phyloP scores from a whole-genome alignment of 371 early-diverging fungal species.

The Gilbertella persicaria region DNA sequence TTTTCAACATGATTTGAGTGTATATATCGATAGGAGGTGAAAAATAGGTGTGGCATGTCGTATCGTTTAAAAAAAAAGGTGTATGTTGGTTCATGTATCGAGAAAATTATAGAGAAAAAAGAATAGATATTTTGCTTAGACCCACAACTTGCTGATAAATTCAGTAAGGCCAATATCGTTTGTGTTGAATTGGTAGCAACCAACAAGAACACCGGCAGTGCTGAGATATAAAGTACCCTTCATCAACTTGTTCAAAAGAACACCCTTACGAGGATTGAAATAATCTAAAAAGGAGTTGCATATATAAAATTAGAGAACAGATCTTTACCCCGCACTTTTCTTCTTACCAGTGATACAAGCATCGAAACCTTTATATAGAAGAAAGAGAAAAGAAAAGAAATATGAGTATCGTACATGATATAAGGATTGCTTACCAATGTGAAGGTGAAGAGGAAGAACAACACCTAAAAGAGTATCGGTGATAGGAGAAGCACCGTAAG shows the following conservation, averaged over 20 bases:
- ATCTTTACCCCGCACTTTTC: constrained; percentile 26
- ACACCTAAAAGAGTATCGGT: constrained; percentile 89
- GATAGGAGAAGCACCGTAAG: constrained; percentile 80
- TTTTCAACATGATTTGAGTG: too few species aligned
- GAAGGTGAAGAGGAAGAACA: constrained; percentile 87
- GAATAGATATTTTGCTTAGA: constrained; percentile 38
- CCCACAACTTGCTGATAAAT: constrained; percentile 82
- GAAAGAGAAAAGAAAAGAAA: constrained; percentile 4
- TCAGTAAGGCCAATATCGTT: constrained; percentile 93
- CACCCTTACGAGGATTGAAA: constrained; percentile 72
- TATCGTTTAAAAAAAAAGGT: too few species aligned
- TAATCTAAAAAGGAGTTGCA: constrained; percentile 92
- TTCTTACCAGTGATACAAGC: constrained; percentile 59
- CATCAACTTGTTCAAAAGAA: constrained; percentile 62
- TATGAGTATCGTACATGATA: background rate
- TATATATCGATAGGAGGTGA: too few species aligned
- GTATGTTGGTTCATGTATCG: constrained; percentile 14
- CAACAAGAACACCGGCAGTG: constrained; percentile 80
- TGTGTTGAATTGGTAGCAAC: constrained; percentile 93
- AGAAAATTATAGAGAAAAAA: constrained; percentile 14
- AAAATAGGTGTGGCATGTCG: too few species aligned
- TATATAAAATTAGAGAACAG: constrained; percentile 8
- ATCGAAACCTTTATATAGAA: constrained; percentile 46
- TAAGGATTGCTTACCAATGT: constrained; percentile 65
- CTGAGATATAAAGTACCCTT: constrained; percentile 64